phyloP scores from a whole-genome alignment of 805 yeast species.

The Candida tibetensis region DNA sequence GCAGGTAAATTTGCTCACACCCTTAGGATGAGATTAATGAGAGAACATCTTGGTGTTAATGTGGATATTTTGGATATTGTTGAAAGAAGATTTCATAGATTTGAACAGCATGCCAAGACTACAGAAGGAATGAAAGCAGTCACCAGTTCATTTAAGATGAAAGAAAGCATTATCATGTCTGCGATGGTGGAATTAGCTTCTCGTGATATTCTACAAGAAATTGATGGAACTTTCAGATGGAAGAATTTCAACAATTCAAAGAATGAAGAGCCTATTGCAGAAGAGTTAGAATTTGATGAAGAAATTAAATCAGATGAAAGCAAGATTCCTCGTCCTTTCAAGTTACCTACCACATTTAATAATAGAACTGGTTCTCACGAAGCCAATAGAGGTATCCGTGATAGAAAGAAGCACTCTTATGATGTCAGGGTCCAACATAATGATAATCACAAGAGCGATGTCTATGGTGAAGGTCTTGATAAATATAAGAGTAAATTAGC shows the following conservation, averaged over 20 bases:
- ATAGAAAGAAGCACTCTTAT: conserved; percentile 72
- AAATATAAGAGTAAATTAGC: conserved; percentile 49
- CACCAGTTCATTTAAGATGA: conserved; percentile 38
- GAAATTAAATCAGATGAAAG: conserved; percentile 13
- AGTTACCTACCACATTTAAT: conserved; percentile 65
- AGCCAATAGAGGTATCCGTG: conserved; percentile 82
- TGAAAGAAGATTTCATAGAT: conserved; percentile 62
- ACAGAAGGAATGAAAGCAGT: conserved; percentile 43
- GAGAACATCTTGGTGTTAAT: conserved; percentile 94
- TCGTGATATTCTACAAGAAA: conserved; percentile 56
- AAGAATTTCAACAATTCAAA: conserved; percentile 24
- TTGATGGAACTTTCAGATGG: conserved; percentile 51
- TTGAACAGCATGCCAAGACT: conserved; percentile 46
- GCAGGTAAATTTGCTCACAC: conserved; percentile 91
- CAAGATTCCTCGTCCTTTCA: conserved; percentile 29
- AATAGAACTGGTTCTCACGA: conserved; percentile 73
- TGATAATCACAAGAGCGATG: conserved; percentile 65
- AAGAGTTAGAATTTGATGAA: conserved; percentile 18
- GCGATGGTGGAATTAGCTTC: conserved; percentile 76
- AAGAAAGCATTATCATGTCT: conserved; percentile 42
- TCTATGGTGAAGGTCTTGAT: conserved; percentile 74
- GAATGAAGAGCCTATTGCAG: conserved; percentile 6
- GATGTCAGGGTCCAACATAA: conserved; percentile 78
- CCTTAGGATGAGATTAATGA: conserved; percentile 84
- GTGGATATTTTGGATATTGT: conserved; percentile 81